A percentile compares a stretch with the other conserved stretches of the same genome.
Evolutionary conservation across 129 eudicot genomes (phyloP).

Genomic region (Oenanthe sinensis): DNA sequence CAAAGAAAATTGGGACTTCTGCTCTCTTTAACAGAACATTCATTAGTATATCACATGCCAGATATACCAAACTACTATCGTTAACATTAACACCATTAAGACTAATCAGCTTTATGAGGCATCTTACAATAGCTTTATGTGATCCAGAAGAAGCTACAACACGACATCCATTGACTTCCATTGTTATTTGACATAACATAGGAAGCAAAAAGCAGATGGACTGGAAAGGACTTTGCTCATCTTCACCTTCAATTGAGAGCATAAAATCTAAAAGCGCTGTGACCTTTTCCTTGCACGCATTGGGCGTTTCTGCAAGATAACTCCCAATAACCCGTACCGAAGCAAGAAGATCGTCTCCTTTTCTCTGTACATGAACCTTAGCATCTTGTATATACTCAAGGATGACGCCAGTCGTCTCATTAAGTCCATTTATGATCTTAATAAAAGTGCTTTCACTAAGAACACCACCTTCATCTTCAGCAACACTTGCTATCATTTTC

Average conservation of each 20-base stretch:
- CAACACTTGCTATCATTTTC: constrained; percentile 55
- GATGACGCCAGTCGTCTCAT: constrained; percentile 70
- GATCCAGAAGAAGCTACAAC: constrained; percentile 58
- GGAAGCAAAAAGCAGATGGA: constrained; percentile 92
- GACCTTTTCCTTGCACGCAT: constrained; percentile 67
- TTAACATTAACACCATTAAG: constrained; percentile 26
- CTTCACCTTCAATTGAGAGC: constrained; percentile 79
- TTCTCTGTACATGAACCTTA: constrained; percentile 74
- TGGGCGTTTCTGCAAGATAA: constrained; percentile 86
- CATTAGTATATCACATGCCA: constrained; percentile 88
- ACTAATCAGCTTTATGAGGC: constrained; percentile 46
- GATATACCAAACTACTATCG: constrained; percentile 51
- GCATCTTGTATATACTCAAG: constrained; percentile 90
- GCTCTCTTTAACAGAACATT: constrained; percentile 73
- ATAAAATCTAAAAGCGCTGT: constrained; percentile 63
- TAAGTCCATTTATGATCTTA: constrained; percentile 71
- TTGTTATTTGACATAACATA: constrained; percentile 76
- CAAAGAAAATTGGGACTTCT: constrained; percentile 37
- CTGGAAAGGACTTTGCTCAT: constrained; percentile 65
- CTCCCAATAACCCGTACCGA: constrained; percentile 85
- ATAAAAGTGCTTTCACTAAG: constrained; percentile 51
- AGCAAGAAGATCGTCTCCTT: constrained; percentile 91
- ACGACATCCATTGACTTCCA: constrained; percentile 61
- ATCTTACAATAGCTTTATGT: constrained; percentile 56
- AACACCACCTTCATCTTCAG: constrained; percentile 54